A percentile compares a stretch with the other conserved stretches of the same genome.
These are phyloP conservation scores for Hordeum pubiflorum DNA, from an alignment of 202 grass and related monocot genomes.

Conservation along the genomic window DNA sequence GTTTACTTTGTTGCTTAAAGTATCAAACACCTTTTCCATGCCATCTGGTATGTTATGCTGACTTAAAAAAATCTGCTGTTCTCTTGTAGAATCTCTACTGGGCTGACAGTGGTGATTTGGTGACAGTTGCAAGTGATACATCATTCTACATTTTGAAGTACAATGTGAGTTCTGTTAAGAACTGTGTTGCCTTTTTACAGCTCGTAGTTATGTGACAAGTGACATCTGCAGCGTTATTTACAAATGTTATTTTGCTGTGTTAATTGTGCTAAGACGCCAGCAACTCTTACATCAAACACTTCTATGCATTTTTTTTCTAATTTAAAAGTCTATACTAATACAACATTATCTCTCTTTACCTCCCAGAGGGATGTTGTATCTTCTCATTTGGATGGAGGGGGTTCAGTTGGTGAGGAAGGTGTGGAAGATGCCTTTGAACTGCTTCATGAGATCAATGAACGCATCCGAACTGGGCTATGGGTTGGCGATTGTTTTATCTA, in stretches of 20 bases:
- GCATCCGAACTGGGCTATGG: conserved; percentile 73
- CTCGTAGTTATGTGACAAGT: conserved; percentile 22
- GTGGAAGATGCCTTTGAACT: conserved; percentile 82
- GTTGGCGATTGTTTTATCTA: conserved; percentile 88
- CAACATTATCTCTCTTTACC: neutral
- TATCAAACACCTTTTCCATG: conserved; percentile 9
- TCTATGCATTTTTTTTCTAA: neutral
- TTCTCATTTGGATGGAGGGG: conserved; percentile 62
- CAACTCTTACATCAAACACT: neutral
- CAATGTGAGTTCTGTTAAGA: conserved; percentile 45
- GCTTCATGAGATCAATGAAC: conserved; percentile 82
- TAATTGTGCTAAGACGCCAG: neutral
- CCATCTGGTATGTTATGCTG: neutral
- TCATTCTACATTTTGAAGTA: conserved; percentile 88
- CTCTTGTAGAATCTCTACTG: conserved; percentile 69
- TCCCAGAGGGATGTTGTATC: conserved; percentile 71
- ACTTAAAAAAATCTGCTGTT: conserved; percentile 4
- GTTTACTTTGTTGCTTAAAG: neutral
- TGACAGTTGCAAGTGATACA: conserved; percentile 67
- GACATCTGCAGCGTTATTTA: neutral
- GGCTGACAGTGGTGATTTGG: conserved; percentile 72
- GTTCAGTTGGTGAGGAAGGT: conserved; percentile 60
- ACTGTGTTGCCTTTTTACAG: neutral
- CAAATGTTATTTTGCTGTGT: neutral
- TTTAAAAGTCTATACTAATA: conserved; percentile 19